phyloP scores from a whole-genome alignment of 768 basidiomycete genomes.

The Rhizopogon sp. region DNA sequence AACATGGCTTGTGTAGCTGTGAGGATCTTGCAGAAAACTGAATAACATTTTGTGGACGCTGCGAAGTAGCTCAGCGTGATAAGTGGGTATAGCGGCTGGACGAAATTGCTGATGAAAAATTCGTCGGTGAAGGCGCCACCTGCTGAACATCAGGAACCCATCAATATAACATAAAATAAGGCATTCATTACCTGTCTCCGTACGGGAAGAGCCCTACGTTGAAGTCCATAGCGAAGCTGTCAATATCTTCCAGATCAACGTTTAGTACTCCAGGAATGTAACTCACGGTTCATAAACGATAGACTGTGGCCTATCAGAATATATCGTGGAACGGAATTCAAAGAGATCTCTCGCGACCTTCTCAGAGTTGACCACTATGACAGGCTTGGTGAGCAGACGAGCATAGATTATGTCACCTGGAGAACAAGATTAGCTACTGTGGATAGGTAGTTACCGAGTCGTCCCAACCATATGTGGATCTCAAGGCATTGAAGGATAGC shows the following conservation, averaged over 20 bases:
- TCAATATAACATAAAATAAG: too few species aligned
- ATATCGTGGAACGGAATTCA: slow-evolving; percentile 31
- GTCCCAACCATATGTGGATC: slow-evolving; percentile 7
- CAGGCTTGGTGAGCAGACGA: slow-evolving; percentile 19
- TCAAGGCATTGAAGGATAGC: slow-evolving; percentile 14
- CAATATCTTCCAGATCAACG: not conserved
- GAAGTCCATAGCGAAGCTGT: not conserved
- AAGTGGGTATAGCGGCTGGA: not conserved
- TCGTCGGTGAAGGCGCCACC: not conserved
- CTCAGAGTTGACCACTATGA: slow-evolving; percentile 29
- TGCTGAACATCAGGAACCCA: too few species aligned
- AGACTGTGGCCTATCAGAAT: slow-evolving; percentile 28
- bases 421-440: not conserved
- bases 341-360: slow-evolving; percentile 28
- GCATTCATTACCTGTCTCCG: not conserved
- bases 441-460: not conserved
- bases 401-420: slow-evolving; percentile 27
- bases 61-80: not conserved
- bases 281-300: not conserved
- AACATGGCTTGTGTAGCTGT: too few species aligned
- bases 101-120: not conserved
- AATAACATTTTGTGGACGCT: not conserved
- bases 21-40: not conserved
- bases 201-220: not conserved
- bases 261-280: not conserved